Percentiles rank a stretch among this genome's conserved stretches.
Evolutionary conservation across 257 asterid species (phyloP).

Genomic region (Solanum etuberosum): DNA sequence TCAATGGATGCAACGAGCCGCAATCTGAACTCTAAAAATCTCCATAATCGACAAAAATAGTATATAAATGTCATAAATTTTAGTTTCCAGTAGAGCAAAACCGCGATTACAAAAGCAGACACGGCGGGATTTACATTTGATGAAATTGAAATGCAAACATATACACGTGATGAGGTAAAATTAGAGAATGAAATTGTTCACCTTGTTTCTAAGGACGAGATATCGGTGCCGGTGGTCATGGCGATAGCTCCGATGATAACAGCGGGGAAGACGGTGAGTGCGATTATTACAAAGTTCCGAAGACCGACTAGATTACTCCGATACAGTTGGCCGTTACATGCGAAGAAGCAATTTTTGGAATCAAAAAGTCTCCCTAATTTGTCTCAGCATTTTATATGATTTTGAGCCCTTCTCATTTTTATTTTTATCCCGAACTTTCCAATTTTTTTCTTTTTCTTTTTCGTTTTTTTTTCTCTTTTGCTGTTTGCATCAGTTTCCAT

Average conservation of each 20-base stretch:
- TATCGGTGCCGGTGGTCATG: constrained; percentile 47
- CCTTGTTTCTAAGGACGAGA: constrained; percentile 47
- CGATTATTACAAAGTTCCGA: background rate
- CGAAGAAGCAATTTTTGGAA: background rate
- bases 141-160: background rate
- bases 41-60: background rate
- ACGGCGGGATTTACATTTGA: background rate
- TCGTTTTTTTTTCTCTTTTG: background rate
- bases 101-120: background rate
- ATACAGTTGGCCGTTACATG: background rate
- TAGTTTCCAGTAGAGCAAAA: background rate
- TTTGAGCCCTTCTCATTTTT: background rate
- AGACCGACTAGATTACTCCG: background rate
- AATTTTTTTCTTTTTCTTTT: background rate
- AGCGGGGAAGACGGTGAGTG: background rate
- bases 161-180: background rate
- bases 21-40: background rate
- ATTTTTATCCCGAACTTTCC: background rate
- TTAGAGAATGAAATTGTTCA: background rate
- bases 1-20: background rate
- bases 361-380: background rate
- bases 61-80: background rate
- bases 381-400: background rate
- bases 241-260: constrained; percentile 4
- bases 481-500: background rate